phyloP scores from a whole-genome alignment of 768 basidiomycete genomes.

The Epithele typhae region DNA sequence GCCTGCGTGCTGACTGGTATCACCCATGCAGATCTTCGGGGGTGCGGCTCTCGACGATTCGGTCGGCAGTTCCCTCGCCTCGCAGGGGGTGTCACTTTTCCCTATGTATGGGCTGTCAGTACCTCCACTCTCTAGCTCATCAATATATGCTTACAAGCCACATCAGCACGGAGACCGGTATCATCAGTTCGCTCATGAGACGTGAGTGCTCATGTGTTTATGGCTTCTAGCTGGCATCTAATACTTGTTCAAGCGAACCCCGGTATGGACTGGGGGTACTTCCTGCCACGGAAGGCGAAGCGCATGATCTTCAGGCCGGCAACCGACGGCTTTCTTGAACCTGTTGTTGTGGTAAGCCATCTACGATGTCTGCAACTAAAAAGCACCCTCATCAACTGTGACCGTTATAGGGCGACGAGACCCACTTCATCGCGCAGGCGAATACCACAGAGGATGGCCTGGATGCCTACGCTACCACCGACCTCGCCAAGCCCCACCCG shows the following conservation, averaged over 20 bases:
- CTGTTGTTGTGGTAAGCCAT: constrained; percentile 1
- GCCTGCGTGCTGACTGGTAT: not conserved
- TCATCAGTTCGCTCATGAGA: constrained; percentile 2
- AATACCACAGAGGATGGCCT: constrained; percentile 23
- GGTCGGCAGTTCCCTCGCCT: constrained; percentile 5
- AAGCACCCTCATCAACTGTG: not conserved
- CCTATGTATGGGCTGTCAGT: constrained; percentile 8
- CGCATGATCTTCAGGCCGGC: not conserved
- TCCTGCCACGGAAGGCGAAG: not conserved
- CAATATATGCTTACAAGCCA: too few species aligned
- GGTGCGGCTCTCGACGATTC: constrained; percentile 9
- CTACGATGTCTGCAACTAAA: not conserved
- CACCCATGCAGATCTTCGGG: constrained; percentile 5
- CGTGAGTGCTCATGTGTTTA: not conserved
- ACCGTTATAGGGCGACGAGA: too few species aligned
- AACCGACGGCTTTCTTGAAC: constrained; percentile 2
- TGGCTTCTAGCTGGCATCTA: not conserved
- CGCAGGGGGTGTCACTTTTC: constrained; percentile 6
- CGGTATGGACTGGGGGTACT: constrained; percentile 13
- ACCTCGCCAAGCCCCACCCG: constrained; percentile 39
- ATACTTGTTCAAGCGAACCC: constrained; percentile 1
- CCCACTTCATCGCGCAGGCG: not conserved
- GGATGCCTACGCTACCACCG: constrained; percentile 35
- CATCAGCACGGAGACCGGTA: constrained; percentile 15
- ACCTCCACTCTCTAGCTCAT: too few species aligned